A percentile compares a stretch with the other conserved stretches of the same genome.
phyloP scores from a whole-genome alignment of 2,329 filamentous ascomycete genomes.

The Exophiala xenobiotica region DNA sequence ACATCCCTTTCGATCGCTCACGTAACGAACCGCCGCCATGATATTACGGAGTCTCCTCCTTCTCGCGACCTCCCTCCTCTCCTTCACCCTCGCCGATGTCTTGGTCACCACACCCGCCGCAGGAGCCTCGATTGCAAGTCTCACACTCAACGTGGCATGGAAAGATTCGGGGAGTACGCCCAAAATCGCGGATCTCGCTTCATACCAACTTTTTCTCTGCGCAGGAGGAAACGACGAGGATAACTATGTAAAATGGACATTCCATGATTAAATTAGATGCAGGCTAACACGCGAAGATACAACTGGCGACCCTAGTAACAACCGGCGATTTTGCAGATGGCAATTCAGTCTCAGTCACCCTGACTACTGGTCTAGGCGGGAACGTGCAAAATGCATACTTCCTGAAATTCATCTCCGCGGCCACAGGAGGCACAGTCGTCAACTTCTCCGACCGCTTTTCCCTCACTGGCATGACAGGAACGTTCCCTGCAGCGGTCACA shows the following conservation, averaged over 20 bases:
- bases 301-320: conserved; percentile 42
- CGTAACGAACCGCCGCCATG: conserved; percentile 13
- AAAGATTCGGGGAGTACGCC: conserved; percentile 55
- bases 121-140: conserved; percentile 52
- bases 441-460: conserved; percentile 65
- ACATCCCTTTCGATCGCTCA: neutral
- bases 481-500: conserved; percentile 48
- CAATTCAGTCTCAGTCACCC: conserved; percentile 45
- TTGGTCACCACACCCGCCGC: conserved; percentile 55
- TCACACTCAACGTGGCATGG: conserved; percentile 57
- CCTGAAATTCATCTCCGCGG: conserved; percentile 58
- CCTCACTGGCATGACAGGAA: conserved; percentile 63
- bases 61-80: conserved; percentile 12
- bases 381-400: conserved; percentile 55
- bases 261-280: too few species aligned
- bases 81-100: conserved; percentile 50
- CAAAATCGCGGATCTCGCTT: conserved; percentile 49
- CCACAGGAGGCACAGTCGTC: conserved; percentile 54
- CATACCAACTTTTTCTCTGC: conserved; percentile 60
- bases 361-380: conserved; percentile 46
- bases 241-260: conserved; percentile 48
- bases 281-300: too few species aligned
- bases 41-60: conserved; percentile 22
- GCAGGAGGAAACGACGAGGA: conserved; percentile 57
- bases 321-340: conserved; percentile 40